Conservation (phyloP, 805 yeast species). For the Clavispora fructus region DNA sequence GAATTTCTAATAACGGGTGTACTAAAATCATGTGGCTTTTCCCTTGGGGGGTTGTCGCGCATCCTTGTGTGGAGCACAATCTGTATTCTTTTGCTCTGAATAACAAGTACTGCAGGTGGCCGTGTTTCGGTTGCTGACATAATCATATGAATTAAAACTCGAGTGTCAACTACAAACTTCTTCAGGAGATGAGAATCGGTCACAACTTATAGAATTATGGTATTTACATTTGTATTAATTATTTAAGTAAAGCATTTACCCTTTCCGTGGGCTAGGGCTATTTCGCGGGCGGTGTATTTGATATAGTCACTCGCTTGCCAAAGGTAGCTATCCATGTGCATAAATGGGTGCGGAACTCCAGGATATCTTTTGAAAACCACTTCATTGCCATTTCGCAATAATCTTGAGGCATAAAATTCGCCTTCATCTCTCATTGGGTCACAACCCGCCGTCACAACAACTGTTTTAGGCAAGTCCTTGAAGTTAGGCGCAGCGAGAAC, state of each 20-base stretch:
- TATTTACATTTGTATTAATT: no score
- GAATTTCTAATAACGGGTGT: no score
- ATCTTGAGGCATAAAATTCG: slow-evolving; percentile 22
- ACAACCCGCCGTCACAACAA: slow-evolving; percentile 26
- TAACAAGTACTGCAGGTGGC: no score
- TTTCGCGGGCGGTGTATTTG: slow-evolving; percentile 20
- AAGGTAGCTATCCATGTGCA: slow-evolving; percentile 26
- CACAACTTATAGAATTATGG: no score
- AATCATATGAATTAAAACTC: no score
- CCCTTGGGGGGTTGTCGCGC: no score
- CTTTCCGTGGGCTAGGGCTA: slow-evolving; percentile 21
- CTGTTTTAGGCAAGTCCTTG: slow-evolving; percentile 20
- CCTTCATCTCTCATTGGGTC: slow-evolving; percentile 31
- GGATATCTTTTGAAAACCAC: slow-evolving; percentile 21
- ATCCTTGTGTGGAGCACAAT: no score
- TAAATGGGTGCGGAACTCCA: slow-evolving; percentile 30
- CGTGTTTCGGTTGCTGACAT: no score
- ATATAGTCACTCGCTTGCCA: slow-evolving; percentile 26
- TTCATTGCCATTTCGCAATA: slow-evolving; percentile 18
- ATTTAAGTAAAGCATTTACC: neutral
- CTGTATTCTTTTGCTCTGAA: no score
- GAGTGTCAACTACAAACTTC: no score
- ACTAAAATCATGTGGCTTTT: no score
- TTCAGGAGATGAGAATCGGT: no score
- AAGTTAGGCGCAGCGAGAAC: slow-evolving; percentile 24